Percentiles rank a stretch among this genome's conserved stretches.
phyloP scores from a whole-genome alignment of 805 yeast genomes.

The Teunomyces atbi region DNA sequence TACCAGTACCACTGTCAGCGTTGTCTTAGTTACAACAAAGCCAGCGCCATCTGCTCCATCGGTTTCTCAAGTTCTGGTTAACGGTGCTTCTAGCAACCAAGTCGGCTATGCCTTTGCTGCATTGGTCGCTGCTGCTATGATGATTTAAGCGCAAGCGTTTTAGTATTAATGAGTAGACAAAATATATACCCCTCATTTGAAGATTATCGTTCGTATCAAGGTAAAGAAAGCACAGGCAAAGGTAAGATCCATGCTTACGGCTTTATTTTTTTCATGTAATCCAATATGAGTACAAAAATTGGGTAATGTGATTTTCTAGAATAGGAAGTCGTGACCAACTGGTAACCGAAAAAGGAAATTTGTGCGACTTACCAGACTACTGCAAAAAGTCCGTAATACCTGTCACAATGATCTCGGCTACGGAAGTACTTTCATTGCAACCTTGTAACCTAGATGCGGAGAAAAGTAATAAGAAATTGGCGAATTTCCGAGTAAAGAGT shows the following conservation, averaged over 20 bases:
- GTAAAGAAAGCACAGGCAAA: too few relatives aligned
- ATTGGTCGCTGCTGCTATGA: conserved; percentile 13
- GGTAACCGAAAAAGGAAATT: background rate
- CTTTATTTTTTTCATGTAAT: too few relatives aligned
- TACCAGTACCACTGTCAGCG: conserved; percentile 5
- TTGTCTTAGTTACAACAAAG: background rate
- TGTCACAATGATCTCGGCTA: too few relatives aligned
- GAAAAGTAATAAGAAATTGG: background rate
- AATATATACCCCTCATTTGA: background rate
- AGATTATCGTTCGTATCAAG: too few relatives aligned
- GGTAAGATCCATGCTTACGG: too few relatives aligned
- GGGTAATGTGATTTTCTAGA: background rate
- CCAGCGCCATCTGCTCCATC: conserved; percentile 1
- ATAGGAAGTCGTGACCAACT: background rate
- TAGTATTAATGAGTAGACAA: background rate
- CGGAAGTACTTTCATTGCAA: too few relatives aligned
- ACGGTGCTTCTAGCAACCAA: conserved; percentile 8
- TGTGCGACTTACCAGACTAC: background rate
- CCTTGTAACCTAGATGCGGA: background rate
- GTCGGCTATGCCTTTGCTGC: conserved; percentile 13
- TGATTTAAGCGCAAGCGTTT: conserved; percentile 6
- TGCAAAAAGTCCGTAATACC: background rate
- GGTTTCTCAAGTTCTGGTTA: background rate
- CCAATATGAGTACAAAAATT: too few relatives aligned
- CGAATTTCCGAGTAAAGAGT: background rate